These are phyloP conservation scores for Fraxinus sp. DNA, from an alignment of 305 asterid genomes.

Conservation along the genomic window DNA sequence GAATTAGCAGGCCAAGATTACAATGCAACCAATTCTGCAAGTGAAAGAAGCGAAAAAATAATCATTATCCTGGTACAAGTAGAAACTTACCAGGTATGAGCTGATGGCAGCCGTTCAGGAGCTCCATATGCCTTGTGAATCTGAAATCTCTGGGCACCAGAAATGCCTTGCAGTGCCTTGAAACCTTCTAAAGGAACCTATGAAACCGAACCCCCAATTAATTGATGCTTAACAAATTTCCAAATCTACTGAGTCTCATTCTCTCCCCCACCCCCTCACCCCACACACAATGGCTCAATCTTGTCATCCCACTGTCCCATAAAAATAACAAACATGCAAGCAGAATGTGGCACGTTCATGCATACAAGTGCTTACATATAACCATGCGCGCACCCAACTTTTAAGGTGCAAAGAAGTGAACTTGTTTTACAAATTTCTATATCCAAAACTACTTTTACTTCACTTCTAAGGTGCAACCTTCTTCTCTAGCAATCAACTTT, in stretches of 20 bases:
- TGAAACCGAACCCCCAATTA: constrained; percentile 23
- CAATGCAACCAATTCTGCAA: constrained; percentile 12
- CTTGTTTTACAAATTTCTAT: background rate
- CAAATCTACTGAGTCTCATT: background rate
- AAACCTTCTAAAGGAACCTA: constrained; percentile 99
- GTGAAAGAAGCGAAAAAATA: background rate
- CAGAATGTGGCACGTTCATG: background rate
- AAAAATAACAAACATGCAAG: constrained; percentile 1
- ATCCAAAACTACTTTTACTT: background rate
- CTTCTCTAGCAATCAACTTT: background rate
- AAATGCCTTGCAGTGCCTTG: constrained; percentile 96
- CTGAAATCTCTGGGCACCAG: constrained; percentile 98
- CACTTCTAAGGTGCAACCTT: background rate
- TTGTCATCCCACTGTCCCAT: background rate
- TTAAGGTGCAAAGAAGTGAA: background rate
- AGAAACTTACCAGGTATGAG: constrained; percentile 86
- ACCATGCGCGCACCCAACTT: background rate
- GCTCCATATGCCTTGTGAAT: constrained; percentile 99
- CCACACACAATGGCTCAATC: background rate
- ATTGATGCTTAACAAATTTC: constrained; percentile 4
- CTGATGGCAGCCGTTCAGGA: constrained; percentile 98
- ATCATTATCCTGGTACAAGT: background rate
- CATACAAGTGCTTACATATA: background rate
- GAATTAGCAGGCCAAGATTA: constrained; percentile 6
- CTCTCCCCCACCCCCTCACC: background rate